A percentile compares a stretch with the other conserved stretches of the same genome.
These are phyloP conservation scores for Tolypocladium paradoxum DNA, from an alignment of 2,329 filamentous ascomycete genomes.

Conservation along the genomic window DNA sequence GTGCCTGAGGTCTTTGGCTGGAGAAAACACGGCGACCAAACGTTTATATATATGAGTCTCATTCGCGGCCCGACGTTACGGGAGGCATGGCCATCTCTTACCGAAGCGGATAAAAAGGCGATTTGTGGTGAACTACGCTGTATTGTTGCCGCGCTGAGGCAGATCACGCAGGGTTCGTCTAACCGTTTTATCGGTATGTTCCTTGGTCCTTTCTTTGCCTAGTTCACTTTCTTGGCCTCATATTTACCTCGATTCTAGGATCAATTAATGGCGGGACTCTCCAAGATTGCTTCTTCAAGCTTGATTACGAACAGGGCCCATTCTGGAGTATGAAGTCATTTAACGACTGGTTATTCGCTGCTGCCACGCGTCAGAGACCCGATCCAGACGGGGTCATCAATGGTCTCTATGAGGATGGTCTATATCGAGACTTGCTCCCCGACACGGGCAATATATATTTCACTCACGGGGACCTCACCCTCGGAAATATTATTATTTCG, in stretches of 20 bases:
- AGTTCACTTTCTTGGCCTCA: not conserved
- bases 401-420: conserved; percentile 1
- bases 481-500: not conserved
- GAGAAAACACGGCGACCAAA: conserved; percentile 5
- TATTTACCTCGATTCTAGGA: conserved; percentile 4
- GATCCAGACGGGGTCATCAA: conserved; percentile 3
- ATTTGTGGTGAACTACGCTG: conserved; percentile 5
- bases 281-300: conserved; percentile 12
- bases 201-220: not conserved
- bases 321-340: conserved; percentile 9
- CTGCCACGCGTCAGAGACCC: conserved; percentile 8
- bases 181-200: conserved; percentile 5
- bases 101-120: conserved; percentile 7
- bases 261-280: conserved; percentile 11
- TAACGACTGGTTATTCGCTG: conserved; percentile 11
- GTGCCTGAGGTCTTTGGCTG: conserved; percentile 23
- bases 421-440: conserved; percentile 7
- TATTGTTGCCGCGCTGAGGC: not conserved
- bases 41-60: conserved; percentile 12
- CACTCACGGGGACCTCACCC: conserved; percentile 12
- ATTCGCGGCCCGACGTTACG: conserved; percentile 9
- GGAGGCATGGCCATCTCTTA: conserved; percentile 9
- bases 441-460: conserved; percentile 11
- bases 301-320: conserved; percentile 9
- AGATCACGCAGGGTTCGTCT: conserved; percentile 1